Percentiles rank a stretch among this genome's conserved stretches.
Evolutionary conservation across 345 rosid species (phyloP).

Genomic region (Cochlearia excelsa): DNA sequence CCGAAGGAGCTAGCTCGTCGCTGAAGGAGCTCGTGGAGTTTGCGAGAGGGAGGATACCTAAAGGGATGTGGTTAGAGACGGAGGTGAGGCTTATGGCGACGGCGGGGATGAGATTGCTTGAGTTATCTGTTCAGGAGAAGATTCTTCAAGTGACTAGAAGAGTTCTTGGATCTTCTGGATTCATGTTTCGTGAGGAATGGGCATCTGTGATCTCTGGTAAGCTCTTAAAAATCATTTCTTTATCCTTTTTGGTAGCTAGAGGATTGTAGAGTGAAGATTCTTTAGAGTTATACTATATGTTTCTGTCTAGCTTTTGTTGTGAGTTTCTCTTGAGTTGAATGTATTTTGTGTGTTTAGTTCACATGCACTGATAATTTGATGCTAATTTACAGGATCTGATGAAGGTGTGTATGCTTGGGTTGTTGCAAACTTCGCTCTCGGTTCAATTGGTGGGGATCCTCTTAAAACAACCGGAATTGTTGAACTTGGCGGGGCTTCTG

Average conservation of each 20-base stretch:
- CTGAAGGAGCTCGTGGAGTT: slow-evolving; percentile 61
- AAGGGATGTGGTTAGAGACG: slow-evolving; percentile 54
- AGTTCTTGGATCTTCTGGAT: slow-evolving; percentile 61
- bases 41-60: slow-evolving; percentile 54
- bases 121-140: slow-evolving; percentile 45
- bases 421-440: slow-evolving; percentile 78
- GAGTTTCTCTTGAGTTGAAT: neutral
- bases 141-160: slow-evolving; percentile 53
- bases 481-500: slow-evolving; percentile 99
- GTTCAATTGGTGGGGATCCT: slow-evolving; percentile 85
- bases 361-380: slow-evolving; percentile 12
- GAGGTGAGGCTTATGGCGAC: slow-evolving; percentile 92
- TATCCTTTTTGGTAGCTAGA: neutral
- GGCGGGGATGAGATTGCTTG: slow-evolving; percentile 83
- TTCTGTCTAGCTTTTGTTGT: neutral
- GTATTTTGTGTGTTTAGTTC: neutral
- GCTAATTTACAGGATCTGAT: slow-evolving; percentile 58
- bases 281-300: too few species aligned
- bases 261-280: too few species aligned
- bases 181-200: slow-evolving; percentile 70
- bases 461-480: slow-evolving; percentile 76
- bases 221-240: slow-evolving; percentile 1
- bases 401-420: slow-evolving; percentile 98
- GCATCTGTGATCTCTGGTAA: slow-evolving; percentile 85
- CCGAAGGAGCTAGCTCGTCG: slow-evolving; percentile 55